A percentile compares a stretch with the other conserved stretches of the same genome.
phyloP scores from a whole-genome alignment of 2,329 filamentous ascomycete genomes.

The Ceratocystis colombiana region DNA sequence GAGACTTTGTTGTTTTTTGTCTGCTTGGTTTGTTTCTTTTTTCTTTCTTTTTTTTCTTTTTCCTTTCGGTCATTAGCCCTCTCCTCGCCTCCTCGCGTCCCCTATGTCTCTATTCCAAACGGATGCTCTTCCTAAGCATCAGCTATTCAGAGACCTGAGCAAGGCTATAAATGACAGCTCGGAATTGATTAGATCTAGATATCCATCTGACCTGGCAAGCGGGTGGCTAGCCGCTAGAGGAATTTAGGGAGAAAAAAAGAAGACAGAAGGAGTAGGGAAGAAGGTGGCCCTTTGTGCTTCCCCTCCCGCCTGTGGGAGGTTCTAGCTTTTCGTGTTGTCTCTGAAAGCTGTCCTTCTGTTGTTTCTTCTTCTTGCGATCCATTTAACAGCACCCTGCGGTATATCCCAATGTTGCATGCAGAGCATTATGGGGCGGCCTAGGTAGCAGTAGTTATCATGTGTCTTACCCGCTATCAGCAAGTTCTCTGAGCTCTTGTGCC shows the following conservation, averaged over 20 bases:
- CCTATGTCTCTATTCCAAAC: conserved; percentile 7
- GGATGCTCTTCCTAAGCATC: not conserved
- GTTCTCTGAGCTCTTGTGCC: too few species aligned
- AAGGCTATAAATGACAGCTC: conserved; percentile 6
- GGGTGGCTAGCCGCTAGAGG: not conserved
- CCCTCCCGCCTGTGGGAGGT: too few species aligned
- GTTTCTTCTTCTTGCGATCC: not conserved
- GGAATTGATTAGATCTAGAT: not conserved
- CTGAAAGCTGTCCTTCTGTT: not conserved
- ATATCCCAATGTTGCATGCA: not conserved
- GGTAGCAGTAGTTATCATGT: too few species aligned
- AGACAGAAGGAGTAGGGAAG: too few species aligned
- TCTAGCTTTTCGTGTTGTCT: not conserved
- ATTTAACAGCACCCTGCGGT: not conserved
- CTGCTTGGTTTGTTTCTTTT: not conserved
- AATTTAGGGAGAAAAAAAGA: too few species aligned
- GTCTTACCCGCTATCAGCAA: too few species aligned
- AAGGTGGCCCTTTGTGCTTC: too few species aligned
- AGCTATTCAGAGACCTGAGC: not conserved
- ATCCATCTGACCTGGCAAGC: not conserved
- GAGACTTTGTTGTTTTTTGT: too few species aligned
- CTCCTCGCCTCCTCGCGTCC: conserved; percentile 6
- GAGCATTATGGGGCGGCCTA: too few species aligned
- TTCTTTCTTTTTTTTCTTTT: not conserved
- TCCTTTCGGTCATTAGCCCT: not conserved